Evolutionary conservation across 2,329 filamentous ascomycete genomes (phyloP), one percentile per base, ranked within the genome.

Genomic region (Geosmithia putterillii): DNA sequence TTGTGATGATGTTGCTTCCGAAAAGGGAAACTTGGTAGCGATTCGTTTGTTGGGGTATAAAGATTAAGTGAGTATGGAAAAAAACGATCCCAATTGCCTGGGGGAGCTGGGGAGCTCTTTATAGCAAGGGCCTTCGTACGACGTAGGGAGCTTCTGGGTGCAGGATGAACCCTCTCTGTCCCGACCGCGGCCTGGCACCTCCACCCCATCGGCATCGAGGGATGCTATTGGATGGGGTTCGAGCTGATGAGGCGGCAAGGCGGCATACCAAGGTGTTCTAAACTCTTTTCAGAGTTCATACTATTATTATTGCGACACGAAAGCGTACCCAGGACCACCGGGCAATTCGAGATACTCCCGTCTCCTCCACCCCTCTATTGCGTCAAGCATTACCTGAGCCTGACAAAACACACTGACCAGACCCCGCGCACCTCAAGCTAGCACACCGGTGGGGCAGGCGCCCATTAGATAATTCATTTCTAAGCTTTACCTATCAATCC

Each of bases 1-100:
- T 94, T 57, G 56, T 74, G 71, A 48, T 42, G 48, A 45, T 46
- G 46, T 40, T 44, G 38, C 23, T 25, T 32, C 15, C 28, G 15
- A 15, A 32, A 32, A 8, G 5, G 28, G 28, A 12, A 3, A 7
- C 23, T 32, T 32, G 28, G 3, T 12, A 40, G 17, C 2, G 44
- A 22, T 1, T 62, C 62, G 4, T 66, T 67, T 2, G 65, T 47
- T 1, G 50, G 49, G 28, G 9, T 18, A 20, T 6, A 22, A 10
- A 39, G n/a, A 7, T 28, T 32, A 15, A 28, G 18, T 35, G 28
- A 38, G 18, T 34, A 19, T 21, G 43, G 18, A 41, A 21, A 44
- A 36, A 40, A 32, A 41, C 15, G 10, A 4, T 32, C 20, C 9
- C 19, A 20, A 3, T 32, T 9, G 3, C 28, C 28, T 6, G 28